These are phyloP conservation scores for Trichosanthes cucumerina DNA, from an alignment of 306 rosid genomes.

Conservation along the genomic window DNA sequence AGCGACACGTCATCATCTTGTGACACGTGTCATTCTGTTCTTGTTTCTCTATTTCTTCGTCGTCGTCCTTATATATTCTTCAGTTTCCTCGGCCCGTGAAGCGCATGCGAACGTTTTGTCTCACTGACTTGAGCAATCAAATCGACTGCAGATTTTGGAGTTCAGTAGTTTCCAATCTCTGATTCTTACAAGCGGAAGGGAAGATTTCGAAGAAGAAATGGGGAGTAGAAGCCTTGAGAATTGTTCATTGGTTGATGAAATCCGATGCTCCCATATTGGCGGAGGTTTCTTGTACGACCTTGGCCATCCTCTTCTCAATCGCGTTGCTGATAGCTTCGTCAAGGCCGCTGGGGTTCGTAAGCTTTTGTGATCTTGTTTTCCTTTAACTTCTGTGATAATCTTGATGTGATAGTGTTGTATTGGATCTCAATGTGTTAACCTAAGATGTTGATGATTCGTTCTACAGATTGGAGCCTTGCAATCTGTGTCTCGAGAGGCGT, in stretches of 20 bases:
- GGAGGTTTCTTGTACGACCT: conserved; percentile 46
- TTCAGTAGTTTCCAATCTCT: not conserved
- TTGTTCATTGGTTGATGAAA: conserved; percentile 40
- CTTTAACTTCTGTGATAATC: not conserved
- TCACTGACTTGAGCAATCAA: not conserved
- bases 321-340: conserved; percentile 63
- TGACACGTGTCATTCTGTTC: not conserved
- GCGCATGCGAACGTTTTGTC: not conserved
- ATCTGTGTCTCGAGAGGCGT: conserved; percentile 74
- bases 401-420: not conserved
- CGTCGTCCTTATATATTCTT: not conserved
- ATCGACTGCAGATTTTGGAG: not conserved
- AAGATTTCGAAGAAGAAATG: conserved; percentile 8
- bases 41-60: not conserved
- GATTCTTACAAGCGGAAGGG: not conserved
- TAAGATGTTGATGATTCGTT: not conserved
- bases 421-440: not conserved
- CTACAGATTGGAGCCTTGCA: conserved; percentile 74
- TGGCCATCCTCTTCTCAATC: conserved; percentile 93
- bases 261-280: conserved; percentile 33
- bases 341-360: conserved; percentile 62
- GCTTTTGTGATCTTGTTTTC: not conserved
- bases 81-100: not conserved
- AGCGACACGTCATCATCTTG: not conserved
- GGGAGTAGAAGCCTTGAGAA: conserved; percentile 35